Base-by-base conservation (phyloP, 2,329 filamentous ascomycete genomes). In the Apiospora sp. region DNA sequence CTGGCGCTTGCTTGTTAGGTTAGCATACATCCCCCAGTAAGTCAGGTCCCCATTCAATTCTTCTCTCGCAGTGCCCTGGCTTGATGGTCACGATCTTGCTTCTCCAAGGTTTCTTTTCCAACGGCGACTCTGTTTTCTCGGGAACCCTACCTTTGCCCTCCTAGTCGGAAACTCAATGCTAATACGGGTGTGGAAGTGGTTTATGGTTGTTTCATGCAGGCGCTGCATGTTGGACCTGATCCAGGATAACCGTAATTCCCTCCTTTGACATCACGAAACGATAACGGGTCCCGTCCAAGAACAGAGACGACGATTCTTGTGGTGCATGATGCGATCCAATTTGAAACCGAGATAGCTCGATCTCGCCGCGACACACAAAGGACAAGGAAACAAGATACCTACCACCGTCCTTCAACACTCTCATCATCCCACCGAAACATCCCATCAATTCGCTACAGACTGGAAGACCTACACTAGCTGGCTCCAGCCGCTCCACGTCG, bases 271-370 rank as follows among this genome's bases (percentile, higher is more conserved):
- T 64, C 58, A 64, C 58, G 58, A 64, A 64, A 64, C 58, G 58
- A 10, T 34, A 58, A 64, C 58, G 58, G 58, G 58, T 64, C 58
- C 27, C 30, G 22, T 64, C 58, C 19, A 64, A 24, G 34, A 64
- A 24, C 34, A 41, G 58, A n/a, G 34, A 64, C 34, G 58, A n/a
- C 58, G 22, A 41, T 41, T 64, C 19, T 22, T n/a, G 37, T 22
- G 46, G 78, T 81, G 78, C 81, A 85, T 81, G 82, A 85, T 84
- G 83, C 83, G 80, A 83, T 81, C 78, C 80, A 78, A 75, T 78
- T 79, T 79, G 77, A 78, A 77, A 77, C 78, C 82, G 80, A 83
- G 80, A 81, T 82, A 82, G 70, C 72, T 70, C 44, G 71, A 74
- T 75, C 80, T 78, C 81, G 80, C 80, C 81, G 37, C 37, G 79